Evolutionary conservation across 1,284 basidiomycete species (phyloP), one percentile per base, ranked within the genome.

Genomic region (Acaromyces ingoldii): DNA sequence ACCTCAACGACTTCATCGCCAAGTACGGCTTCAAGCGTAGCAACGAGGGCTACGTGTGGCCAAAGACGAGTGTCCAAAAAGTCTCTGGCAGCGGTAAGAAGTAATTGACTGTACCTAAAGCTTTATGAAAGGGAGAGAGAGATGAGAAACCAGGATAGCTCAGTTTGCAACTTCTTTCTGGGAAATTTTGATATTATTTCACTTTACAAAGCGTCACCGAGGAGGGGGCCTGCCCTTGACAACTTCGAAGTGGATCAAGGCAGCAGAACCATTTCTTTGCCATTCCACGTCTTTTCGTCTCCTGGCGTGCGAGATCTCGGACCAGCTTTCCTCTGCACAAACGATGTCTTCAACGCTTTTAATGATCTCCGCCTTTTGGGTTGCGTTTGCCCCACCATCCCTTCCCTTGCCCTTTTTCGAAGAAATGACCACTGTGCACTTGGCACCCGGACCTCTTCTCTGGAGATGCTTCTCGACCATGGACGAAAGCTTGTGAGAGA

Each of bases 1-100:
- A 58, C 29, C 56, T 74, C 39, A 63, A 70, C 52, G 62, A 72
- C 21, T 74, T 74, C 40, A 61, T 70, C 29, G 60, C 36, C 3
- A 54, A 60, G 40, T 72, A 67, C 51, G 70, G 71, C 24, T 70
- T 63, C 58, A 51, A 61, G 55, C 25, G 29, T 21, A 30, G 19
- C 22, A 50, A 65, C 49, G 60, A 67, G 15, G 57, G 56, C n/a
- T 70, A 68, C 53, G 59, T 60, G 11, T 70, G 66, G 64, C 66
- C 66, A 46, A 68, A 56, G 53, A 69, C 66, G 46, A 67, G 64
- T 47, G 62, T 70, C 44, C 21, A 22, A 11, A 52, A 52, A 17
- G 46, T 51, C 13, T 17, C 39, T n/a, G 28, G 42, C 26, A 49
- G 38, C 9, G 42, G 42, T 26, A 45, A 45, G 24, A 45, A 31